Conservation (phyloP, 2,329 filamentous ascomycete species). For the Colletotrichum sp. region DNA sequence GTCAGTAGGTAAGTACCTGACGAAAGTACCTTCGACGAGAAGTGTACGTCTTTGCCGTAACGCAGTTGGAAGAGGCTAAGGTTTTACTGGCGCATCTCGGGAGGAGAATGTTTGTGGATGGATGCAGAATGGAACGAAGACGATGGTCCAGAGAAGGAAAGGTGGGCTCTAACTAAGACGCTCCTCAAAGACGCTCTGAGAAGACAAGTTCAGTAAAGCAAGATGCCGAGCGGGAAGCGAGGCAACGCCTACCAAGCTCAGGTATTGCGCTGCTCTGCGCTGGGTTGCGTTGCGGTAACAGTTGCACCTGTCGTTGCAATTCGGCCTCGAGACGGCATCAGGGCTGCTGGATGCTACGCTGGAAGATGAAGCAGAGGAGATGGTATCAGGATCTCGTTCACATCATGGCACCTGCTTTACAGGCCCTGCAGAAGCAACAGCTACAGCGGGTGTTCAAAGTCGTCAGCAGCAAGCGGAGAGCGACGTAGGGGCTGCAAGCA, state of each 20-base stretch:
- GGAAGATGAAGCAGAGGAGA: background rate
- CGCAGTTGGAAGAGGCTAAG: background rate
- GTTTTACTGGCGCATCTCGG: background rate
- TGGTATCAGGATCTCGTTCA: background rate
- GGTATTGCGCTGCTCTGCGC: background rate
- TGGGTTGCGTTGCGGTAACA: background rate
- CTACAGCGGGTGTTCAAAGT: background rate
- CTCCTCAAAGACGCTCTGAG: background rate
- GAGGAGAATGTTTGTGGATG: background rate
- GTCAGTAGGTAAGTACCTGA: background rate
- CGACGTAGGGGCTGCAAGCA: background rate
- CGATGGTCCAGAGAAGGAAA: background rate
- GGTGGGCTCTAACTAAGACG: background rate
- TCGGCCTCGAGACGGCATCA: background rate
- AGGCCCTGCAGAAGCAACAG: background rate
- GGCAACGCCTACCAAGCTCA: background rate
- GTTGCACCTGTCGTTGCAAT: background rate
- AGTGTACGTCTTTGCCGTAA: background rate
- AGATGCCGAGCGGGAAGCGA: background rate
- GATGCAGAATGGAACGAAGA: background rate
- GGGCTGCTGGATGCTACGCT: background rate
- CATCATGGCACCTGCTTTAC: background rate
- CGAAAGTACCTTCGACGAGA: background rate
- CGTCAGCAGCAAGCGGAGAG: background rate
- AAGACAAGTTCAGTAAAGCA: background rate